Percentiles rank a stretch among this genome's conserved stretches.
These are phyloP conservation scores for Candida nitratophila DNA, from an alignment of 805 yeast species.

Conservation along the genomic window DNA sequence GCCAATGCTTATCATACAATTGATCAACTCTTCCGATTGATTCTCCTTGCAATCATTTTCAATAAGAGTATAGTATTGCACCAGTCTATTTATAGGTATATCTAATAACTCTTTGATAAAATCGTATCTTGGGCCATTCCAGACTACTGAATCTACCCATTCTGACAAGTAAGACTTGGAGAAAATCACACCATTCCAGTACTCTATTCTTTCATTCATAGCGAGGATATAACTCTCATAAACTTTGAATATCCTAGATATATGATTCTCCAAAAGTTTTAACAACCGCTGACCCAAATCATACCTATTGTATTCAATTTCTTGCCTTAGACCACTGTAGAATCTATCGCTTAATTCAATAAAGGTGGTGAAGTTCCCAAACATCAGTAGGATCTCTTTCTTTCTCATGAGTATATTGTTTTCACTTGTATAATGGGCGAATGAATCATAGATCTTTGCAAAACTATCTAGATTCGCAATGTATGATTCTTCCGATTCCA, in stretches of 20 bases:
- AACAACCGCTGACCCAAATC: not conserved
- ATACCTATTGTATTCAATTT: not conserved
- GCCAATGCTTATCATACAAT: no score
- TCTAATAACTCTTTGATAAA: no score
- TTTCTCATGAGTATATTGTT: conserved; percentile 24
- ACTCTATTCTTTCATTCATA: not conserved
- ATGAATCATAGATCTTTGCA: conserved; percentile 12
- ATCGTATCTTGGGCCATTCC: no score
- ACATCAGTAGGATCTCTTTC: conserved; percentile 31
- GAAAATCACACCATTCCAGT: not conserved
- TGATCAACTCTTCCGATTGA: no score
- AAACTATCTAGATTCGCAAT: conserved; percentile 14
- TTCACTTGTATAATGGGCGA: conserved; percentile 22
- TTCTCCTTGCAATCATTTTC: no score
- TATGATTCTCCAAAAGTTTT: not conserved
- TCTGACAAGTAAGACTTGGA: no score
- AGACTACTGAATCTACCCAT: not conserved
- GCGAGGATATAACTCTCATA: not conserved
- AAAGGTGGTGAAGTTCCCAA: conserved; percentile 37
- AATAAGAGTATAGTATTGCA: no score
- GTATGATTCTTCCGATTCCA: conserved; percentile 29
- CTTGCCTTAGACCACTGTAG: conserved; percentile 5
- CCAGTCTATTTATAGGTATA: no score
- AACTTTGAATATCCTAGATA: not conserved
- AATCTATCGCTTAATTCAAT: conserved; percentile 29